Percentiles rank a stretch among this genome's conserved stretches.
Evolutionary conservation across 805 yeast genomes (phyloP).

Genomic region (Candida odintsovae): DNA sequence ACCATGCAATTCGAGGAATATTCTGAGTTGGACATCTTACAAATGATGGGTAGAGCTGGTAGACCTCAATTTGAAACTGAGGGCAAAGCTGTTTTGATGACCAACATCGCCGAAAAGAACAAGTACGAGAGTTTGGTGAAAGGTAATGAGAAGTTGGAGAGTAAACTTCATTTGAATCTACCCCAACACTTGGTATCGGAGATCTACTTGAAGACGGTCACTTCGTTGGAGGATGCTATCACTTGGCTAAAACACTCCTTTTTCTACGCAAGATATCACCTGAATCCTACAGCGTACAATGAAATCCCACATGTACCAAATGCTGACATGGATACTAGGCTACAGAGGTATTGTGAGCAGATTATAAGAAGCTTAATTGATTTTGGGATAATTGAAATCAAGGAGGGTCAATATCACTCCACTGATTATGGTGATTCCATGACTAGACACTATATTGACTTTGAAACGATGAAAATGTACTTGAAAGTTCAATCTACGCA

Average conservation of each 20-base stretch:
- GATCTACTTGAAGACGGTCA: slow-evolving; percentile 35
- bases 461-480: slow-evolving; percentile 36
- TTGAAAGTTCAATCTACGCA: slow-evolving; percentile 17
- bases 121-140: slow-evolving; percentile 37
- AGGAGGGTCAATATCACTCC: slow-evolving; percentile 19
- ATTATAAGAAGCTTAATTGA: slow-evolving; percentile 28
- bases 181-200: slow-evolving; percentile 40
- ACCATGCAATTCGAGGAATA: slow-evolving; percentile 46
- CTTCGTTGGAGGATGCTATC: slow-evolving; percentile 31
- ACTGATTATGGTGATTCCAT: slow-evolving; percentile 42
- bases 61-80: slow-evolving; percentile 51
- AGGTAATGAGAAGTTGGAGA: slow-evolving; percentile 42
- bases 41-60: slow-evolving; percentile 66
- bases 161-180: slow-evolving; percentile 35
- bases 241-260: slow-evolving; percentile 45
- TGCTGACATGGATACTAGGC: slow-evolving; percentile 25
- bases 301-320: slow-evolving; percentile 20
- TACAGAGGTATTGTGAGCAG: slow-evolving; percentile 29
- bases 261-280: slow-evolving; percentile 38
- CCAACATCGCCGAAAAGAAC: slow-evolving; percentile 28
- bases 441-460: slow-evolving; percentile 42
- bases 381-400: slow-evolving; percentile 25
- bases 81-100: slow-evolving; percentile 43
- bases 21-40: slow-evolving; percentile 48
- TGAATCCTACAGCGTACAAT: slow-evolving; percentile 36